Conservation (phyloP, 2,329 filamentous ascomycete genomes). For the Fusarium coicis region DNA sequence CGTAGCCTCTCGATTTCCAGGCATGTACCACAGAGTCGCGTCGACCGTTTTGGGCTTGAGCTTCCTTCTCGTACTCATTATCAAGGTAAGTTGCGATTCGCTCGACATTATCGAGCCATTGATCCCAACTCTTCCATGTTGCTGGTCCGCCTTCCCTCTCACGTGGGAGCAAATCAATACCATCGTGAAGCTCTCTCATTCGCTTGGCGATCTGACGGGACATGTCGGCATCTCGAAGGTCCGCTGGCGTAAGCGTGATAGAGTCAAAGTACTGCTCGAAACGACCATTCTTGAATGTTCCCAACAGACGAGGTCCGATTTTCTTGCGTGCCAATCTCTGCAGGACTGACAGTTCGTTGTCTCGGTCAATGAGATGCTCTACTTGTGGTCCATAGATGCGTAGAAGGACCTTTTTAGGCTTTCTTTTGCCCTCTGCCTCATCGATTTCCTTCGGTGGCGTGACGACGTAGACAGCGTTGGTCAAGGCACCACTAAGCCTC, state of each 20-base stretch:
- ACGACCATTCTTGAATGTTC: constrained; percentile 92
- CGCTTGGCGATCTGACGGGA: constrained; percentile 95
- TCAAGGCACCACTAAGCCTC: constrained; percentile 88
- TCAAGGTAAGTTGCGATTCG: constrained; percentile 68
- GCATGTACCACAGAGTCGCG: constrained; percentile 51
- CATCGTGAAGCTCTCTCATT: constrained; percentile 95
- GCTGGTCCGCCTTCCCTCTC: constrained; percentile 83
- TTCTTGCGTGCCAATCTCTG: constrained; percentile 88
- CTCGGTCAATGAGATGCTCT: constrained; percentile 93
- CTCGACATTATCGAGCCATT: constrained; percentile 78
- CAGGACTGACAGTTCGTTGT: constrained; percentile 88
- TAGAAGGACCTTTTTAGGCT: constrained; percentile 78
- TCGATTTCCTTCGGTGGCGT: constrained; percentile 76
- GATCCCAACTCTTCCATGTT: constrained; percentile 95
- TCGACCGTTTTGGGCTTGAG: constrained; percentile 28
- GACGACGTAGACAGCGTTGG: constrained; percentile 96
- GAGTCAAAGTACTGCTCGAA: constrained; percentile 97
- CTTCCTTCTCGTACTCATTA: constrained; percentile 64
- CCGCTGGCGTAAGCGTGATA: constrained; percentile 77
- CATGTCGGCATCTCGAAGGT: constrained; percentile 83
- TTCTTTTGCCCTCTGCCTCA: constrained; percentile 55
- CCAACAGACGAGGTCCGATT: constrained; percentile 90
- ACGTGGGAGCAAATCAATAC: constrained; percentile 83
- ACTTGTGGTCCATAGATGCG: constrained; percentile 96
- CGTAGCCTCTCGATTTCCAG: constrained; percentile 77